A percentile compares a stretch with the other conserved stretches of the same genome.
Conservation (phyloP, 208 protist genomes). For the Crithidia thermophila region DNA sequence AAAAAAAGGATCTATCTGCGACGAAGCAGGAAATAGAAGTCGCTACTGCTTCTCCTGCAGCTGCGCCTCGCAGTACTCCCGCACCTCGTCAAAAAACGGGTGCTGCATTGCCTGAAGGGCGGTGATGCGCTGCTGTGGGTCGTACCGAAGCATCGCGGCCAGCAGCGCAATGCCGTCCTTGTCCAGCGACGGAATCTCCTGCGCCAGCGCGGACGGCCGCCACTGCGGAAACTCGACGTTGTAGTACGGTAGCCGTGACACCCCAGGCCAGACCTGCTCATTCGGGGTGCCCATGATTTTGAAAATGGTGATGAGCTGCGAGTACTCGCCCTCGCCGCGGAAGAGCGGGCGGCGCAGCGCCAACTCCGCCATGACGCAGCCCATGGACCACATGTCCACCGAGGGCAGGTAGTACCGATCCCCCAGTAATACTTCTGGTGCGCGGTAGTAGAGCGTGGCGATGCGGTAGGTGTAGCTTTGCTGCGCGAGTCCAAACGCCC, state of each 20-base stretch:
- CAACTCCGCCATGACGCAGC: slow-evolving; percentile 96
- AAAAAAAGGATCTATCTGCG: slow-evolving; percentile 21
- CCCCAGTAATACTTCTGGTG: slow-evolving; percentile 94
- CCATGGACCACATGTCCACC: slow-evolving; percentile 95
- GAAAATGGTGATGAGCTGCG: slow-evolving; percentile 93
- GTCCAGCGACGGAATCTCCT: slow-evolving; percentile 60
- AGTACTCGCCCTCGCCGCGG: slow-evolving; percentile 81
- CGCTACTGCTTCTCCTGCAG: slow-evolving; percentile 33
- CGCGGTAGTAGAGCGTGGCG: slow-evolving; percentile 95
- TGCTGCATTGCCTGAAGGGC: slow-evolving; percentile 77
- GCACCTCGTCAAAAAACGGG: slow-evolving; percentile 85
- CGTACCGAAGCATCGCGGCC: slow-evolving; percentile 61
- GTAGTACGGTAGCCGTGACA: slow-evolving; percentile 72
- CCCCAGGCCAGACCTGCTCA: slow-evolving; percentile 71
- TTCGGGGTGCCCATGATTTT: slow-evolving; percentile 94
- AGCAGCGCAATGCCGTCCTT: slow-evolving; percentile 69
- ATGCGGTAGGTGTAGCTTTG: slow-evolving; percentile 92
- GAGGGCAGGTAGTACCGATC: slow-evolving; percentile 81
- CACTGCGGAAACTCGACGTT: slow-evolving; percentile 71
- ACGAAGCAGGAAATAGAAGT: neutral
- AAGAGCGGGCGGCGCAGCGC: slow-evolving; percentile 82
- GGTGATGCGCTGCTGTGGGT: slow-evolving; percentile 69
- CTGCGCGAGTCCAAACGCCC: slow-evolving; percentile 81
- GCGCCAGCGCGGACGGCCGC: slow-evolving; percentile 38
- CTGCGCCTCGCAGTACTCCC: slow-evolving; percentile 39